Conservation (phyloP, 2,329 filamentous ascomycete species). For the Lasiodiplodia hormozganensis region DNA sequence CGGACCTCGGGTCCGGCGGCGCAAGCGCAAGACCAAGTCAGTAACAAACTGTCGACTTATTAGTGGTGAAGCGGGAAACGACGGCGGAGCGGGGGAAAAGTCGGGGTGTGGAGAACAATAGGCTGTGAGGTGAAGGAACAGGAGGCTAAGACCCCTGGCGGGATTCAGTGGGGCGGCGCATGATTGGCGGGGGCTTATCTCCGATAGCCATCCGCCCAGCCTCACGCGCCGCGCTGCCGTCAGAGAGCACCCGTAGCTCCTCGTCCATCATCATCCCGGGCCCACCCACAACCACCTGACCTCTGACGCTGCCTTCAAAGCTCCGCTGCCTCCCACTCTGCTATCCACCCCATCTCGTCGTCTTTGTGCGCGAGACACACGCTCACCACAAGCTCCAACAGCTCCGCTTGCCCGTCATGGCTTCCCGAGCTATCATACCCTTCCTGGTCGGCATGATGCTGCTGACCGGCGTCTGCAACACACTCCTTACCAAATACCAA, state of each 20-base stretch:
- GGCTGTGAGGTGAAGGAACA: background rate
- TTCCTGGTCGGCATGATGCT: constrained; percentile 96
- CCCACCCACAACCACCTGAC: constrained; percentile 18
- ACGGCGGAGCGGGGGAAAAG: background rate
- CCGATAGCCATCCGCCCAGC: constrained; percentile 23
- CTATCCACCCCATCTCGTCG: background rate
- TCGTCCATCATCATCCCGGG: constrained; percentile 18
- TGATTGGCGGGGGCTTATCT: constrained; percentile 26
- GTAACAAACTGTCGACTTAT: too few species aligned
- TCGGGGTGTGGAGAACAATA: background rate
- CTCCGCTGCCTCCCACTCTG: background rate
- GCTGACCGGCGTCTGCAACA: constrained; percentile 94
- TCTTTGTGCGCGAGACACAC: background rate
- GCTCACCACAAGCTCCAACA: background rate
- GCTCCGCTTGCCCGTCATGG: constrained; percentile 61
- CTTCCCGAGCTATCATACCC: constrained; percentile 74
- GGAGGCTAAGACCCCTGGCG: background rate
- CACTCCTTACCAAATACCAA: constrained; percentile 95
- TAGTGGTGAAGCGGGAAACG: too few species aligned
- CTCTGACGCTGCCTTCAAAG: constrained; percentile 17
- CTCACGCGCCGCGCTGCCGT: constrained; percentile 21
- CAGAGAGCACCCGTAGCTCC: constrained; percentile 7
- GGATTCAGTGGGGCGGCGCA: background rate
- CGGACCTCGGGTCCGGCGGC: too few species aligned
- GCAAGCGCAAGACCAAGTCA: too few species aligned